phyloP scores from a whole-genome alignment of 2,329 filamentous ascomycete species.

The Ophiostoma sp. region DNA sequence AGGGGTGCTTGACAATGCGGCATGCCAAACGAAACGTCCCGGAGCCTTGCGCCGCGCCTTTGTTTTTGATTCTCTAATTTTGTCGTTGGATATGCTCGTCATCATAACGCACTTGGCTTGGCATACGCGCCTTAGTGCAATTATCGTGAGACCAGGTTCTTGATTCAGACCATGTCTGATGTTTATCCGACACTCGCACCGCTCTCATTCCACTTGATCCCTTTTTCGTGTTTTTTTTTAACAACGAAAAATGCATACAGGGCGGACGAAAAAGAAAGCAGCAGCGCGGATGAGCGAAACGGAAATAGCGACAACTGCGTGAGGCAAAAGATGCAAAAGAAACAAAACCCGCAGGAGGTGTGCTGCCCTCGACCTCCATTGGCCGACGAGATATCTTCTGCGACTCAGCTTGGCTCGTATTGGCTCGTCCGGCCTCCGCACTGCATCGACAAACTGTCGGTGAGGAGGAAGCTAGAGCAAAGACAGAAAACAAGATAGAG shows the following conservation, averaged over 20 bases:
- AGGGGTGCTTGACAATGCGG: constrained; percentile 11
- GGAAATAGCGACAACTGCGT: not conserved
- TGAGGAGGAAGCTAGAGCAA: constrained; percentile 14
- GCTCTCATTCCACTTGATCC: not conserved
- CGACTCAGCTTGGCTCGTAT: constrained; percentile 13
- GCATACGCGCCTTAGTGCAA: not conserved
- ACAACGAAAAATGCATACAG: not conserved
- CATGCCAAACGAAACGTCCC: not conserved
- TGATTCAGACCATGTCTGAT: not conserved
- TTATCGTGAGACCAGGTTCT: not conserved
- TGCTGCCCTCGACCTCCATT: constrained; percentile 16
- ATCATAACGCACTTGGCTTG: not conserved
- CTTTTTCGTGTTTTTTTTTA: not conserved
- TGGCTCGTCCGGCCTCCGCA: not conserved
- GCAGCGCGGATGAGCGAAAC: not conserved
- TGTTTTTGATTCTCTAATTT: not conserved
- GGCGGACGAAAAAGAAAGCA: not conserved
- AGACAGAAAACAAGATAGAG: not conserved
- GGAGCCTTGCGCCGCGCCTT: not conserved
- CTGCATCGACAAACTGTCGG: constrained; percentile 13
- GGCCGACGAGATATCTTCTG: constrained; percentile 1
- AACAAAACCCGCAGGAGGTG: constrained; percentile 10
- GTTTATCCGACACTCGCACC: not conserved
- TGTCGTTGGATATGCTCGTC: not conserved
- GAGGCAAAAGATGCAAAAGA: not conserved